Evolutionary conservation across 2,329 filamentous ascomycete species (phyloP).

Genomic region (Gyromitra esculenta): DNA sequence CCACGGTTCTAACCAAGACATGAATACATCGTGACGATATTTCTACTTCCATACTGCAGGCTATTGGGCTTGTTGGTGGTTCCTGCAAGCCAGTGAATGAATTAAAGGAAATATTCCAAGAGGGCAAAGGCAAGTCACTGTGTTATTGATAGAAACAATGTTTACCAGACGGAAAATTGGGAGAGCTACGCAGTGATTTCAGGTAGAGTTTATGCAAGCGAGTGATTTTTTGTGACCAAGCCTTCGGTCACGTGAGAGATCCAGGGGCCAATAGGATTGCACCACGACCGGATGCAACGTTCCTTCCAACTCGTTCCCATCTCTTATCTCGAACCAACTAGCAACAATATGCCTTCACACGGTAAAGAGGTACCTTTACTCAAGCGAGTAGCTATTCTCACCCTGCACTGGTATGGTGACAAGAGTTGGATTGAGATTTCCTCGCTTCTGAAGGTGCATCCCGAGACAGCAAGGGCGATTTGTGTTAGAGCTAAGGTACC

Average conservation of each 20-base stretch:
- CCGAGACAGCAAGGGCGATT: slow-evolving; percentile 35
- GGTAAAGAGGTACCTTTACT: slow-evolving; percentile 26
- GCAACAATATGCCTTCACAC: slow-evolving; percentile 29
- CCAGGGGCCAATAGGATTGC: neutral
- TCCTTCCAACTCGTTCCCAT: neutral
- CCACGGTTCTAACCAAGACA: too few species aligned
- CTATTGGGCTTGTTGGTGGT: too few species aligned
- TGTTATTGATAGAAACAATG: too few species aligned
- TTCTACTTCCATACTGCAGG: too few species aligned
- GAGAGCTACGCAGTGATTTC: neutral
- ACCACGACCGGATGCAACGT: slow-evolving; percentile 2
- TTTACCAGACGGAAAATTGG: too few species aligned
- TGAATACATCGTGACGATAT: too few species aligned
- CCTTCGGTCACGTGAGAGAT: slow-evolving; percentile 9
- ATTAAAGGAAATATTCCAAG: too few species aligned
- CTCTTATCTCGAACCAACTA: neutral
- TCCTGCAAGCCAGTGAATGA: too few species aligned
- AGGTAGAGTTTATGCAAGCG: neutral
- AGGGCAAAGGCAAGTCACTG: too few species aligned
- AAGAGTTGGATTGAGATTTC: slow-evolving; percentile 43
- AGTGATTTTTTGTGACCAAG: slow-evolving; percentile 1
- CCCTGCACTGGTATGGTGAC: slow-evolving; percentile 35
- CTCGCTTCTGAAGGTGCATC: slow-evolving; percentile 20
- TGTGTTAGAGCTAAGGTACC: slow-evolving; percentile 37
- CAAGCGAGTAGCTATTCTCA: slow-evolving; percentile 39